Evolutionary conservation across 192 early-diverging fungal genomes (phyloP).

Genomic region (Podila epicladia): DNA sequence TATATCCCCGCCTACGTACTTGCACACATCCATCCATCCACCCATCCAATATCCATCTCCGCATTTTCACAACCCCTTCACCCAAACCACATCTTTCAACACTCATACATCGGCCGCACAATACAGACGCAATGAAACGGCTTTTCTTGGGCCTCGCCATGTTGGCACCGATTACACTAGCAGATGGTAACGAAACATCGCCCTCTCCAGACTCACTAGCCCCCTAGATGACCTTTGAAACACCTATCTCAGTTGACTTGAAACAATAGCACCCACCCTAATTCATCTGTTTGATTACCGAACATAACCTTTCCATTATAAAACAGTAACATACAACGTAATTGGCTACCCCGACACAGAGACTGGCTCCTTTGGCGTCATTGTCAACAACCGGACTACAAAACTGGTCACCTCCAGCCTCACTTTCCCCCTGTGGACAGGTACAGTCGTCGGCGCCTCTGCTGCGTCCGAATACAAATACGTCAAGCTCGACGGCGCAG

Average conservation of each 20-base stretch:
- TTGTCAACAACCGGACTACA: slow-evolving; percentile 1
- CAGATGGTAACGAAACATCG: not conserved
- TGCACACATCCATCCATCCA: too few species aligned
- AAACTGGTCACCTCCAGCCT: slow-evolving; percentile 7
- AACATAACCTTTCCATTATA: not conserved
- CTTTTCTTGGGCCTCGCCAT: not conserved
- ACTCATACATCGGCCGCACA: not conserved
- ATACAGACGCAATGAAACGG: not conserved
- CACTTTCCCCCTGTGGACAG: slow-evolving; percentile 14
- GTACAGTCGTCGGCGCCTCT: not conserved
- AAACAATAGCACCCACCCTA: too few species aligned
- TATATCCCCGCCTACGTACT: too few species aligned
- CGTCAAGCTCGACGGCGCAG: slow-evolving; percentile 5
- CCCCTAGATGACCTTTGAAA: too few species aligned
- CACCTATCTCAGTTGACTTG: too few species aligned
- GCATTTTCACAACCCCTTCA: not conserved
- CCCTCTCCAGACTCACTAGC: not conserved
- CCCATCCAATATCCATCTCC: too few species aligned
- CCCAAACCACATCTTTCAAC: not conserved
- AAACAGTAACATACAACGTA: slow-evolving; percentile 17
- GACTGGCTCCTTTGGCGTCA: slow-evolving; percentile 8
- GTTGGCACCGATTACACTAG: not conserved
- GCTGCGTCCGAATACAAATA: slow-evolving; percentile 6
- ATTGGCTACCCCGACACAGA: slow-evolving; percentile 15
- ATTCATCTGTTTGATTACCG: not conserved